Evolutionary conservation across 257 asterid species (phyloP).

Genomic region (Scutellaria baicalensis): DNA sequence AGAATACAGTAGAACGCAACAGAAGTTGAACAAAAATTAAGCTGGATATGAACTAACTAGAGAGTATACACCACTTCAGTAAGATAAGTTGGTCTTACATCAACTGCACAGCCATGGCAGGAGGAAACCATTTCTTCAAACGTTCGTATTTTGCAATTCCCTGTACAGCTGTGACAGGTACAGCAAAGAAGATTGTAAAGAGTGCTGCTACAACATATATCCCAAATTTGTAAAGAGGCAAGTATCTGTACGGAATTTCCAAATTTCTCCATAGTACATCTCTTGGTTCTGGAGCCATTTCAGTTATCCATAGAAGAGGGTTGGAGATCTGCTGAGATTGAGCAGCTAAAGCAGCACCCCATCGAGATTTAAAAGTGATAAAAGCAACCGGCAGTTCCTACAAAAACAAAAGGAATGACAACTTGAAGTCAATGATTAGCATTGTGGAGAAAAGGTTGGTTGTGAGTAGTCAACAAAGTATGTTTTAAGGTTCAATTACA

Average conservation of each 20-base stretch:
- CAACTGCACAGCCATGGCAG: slow-evolving; percentile 82
- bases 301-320: slow-evolving; percentile 81
- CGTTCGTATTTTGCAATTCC: slow-evolving; percentile 85
- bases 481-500: background rate
- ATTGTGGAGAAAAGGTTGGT: background rate
- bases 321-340: slow-evolving; percentile 86
- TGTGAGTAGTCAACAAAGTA: background rate
- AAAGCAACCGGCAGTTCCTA: slow-evolving; percentile 72
- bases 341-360: slow-evolving; percentile 95
- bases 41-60: background rate
- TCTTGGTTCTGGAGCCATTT: slow-evolving; percentile 94
- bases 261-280: slow-evolving; percentile 83
- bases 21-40: background rate
- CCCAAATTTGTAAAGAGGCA: slow-evolving; percentile 57
- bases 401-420: background rate
- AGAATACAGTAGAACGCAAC: slow-evolving; percentile 6
- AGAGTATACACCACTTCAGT: background rate
- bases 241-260: slow-evolving; percentile 39
- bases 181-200: slow-evolving; percentile 82
- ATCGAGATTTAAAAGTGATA: slow-evolving; percentile 78
- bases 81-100: slow-evolving; percentile 42
- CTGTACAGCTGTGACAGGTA: slow-evolving; percentile 89
- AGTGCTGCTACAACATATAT: slow-evolving; percentile 53
- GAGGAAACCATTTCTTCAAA: slow-evolving; percentile 85
- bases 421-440: background rate